phyloP scores from a whole-genome alignment of 2,329 filamentous ascomycete genomes.

The Capronia epimyces region DNA sequence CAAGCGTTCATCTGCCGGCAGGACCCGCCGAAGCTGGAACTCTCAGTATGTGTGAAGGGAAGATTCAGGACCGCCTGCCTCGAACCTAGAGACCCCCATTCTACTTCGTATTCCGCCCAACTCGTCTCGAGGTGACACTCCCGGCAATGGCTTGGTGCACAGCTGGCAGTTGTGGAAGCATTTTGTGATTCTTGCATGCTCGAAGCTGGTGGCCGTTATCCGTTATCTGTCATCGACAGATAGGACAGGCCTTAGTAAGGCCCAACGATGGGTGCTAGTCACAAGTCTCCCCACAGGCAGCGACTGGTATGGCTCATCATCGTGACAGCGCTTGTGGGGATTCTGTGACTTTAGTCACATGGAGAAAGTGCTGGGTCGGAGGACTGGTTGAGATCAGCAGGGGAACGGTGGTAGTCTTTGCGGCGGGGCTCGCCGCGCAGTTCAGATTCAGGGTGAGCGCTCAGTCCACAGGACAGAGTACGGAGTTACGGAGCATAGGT shows the following conservation, averaged over 20 bases:
- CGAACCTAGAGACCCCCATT: not conserved
- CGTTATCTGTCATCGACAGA: not conserved
- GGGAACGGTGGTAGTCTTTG: not conserved
- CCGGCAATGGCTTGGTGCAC: not conserved
- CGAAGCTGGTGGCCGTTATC: not conserved
- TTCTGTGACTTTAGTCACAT: conserved; percentile 5
- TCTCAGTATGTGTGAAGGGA: not conserved
- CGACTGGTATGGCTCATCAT: not conserved
- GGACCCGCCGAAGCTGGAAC: conserved; percentile 11
- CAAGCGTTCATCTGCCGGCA: conserved; percentile 16
- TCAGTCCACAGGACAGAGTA: no score
- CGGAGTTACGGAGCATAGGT: no score
- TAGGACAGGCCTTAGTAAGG: not conserved
- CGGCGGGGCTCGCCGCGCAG: not conserved
- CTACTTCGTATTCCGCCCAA: not conserved
- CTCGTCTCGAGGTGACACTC: not conserved
- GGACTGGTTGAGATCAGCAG: conserved; percentile 3
- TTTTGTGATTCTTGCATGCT: not conserved
- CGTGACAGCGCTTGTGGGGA: conserved; percentile 12
- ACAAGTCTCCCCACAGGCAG: no score
- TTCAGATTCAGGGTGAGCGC: not conserved
- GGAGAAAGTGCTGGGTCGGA: not conserved
- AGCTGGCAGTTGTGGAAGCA: not conserved
- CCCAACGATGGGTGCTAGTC: no score
- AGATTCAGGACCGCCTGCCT: not conserved